Conservation (phyloP, 768 basidiomycete genomes). For the Tephrocybe rancida region DNA sequence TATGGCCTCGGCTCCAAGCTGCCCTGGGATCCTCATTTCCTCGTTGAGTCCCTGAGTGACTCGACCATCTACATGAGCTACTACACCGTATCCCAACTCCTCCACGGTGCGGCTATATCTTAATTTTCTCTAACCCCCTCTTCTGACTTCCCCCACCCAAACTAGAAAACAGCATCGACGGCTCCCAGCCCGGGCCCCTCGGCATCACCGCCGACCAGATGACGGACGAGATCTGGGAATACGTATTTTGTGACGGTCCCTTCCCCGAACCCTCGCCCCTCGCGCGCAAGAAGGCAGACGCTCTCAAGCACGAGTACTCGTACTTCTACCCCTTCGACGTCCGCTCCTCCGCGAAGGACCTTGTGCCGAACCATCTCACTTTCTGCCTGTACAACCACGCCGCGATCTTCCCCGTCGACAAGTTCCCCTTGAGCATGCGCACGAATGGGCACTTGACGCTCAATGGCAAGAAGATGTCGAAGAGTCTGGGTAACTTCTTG, state of each 20-base stretch:
- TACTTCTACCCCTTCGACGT: constrained; percentile 99
- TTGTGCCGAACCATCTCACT: constrained; percentile 93
- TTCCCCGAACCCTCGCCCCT: constrained; percentile 72
- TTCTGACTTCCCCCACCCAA: neutral
- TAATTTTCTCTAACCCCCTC: neutral
- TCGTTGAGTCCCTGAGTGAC: constrained; percentile 96
- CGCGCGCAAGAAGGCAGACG: constrained; percentile 75
- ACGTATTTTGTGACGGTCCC: constrained; percentile 79
- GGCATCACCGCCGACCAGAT: constrained; percentile 89
- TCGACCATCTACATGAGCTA: constrained; percentile 99
- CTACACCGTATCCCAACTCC: constrained; percentile 90
- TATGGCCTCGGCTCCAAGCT: constrained; percentile 95
- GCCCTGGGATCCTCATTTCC: constrained; percentile 96
- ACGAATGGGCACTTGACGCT: constrained; percentile 96
- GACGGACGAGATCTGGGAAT: constrained; percentile 98
- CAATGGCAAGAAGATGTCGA: constrained; percentile 99
- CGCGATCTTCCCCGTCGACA: constrained; percentile 89
- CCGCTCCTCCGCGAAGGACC: constrained; percentile 96
- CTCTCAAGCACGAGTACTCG: constrained; percentile 86
- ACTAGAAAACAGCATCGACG: constrained; percentile 73
- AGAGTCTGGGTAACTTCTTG: constrained; percentile 94
- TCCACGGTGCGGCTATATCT: constrained; percentile 69
- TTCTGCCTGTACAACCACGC: constrained; percentile 94
- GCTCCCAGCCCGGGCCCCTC: constrained; percentile 76
- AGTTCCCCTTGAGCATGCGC: constrained; percentile 91